A percentile compares a stretch with the other conserved stretches of the same genome.
phyloP scores from a whole-genome alignment of 2,329 filamentous ascomycete species.

The Pseudogymnoascus sp. region DNA sequence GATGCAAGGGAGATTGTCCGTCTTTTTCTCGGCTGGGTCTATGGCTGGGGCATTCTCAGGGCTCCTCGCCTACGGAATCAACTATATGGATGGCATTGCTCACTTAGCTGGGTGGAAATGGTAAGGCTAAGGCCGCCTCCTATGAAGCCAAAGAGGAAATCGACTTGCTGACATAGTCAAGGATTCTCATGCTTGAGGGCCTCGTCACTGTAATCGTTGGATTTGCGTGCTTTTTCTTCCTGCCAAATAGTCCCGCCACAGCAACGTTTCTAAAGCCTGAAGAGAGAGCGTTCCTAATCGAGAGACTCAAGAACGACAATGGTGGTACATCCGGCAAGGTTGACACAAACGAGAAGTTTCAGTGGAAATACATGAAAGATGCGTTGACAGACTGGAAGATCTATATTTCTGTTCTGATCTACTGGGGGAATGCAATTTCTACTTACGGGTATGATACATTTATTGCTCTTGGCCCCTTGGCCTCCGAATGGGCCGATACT shows the following conservation, averaged over 20 bases:
- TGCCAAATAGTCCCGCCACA: conserved; percentile 70
- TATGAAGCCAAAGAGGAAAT: not conserved
- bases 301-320: conserved; percentile 58
- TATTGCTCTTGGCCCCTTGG: not conserved
- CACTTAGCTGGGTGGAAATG: not conserved
- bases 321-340: conserved; percentile 39
- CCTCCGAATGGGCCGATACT: not conserved
- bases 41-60: not conserved
- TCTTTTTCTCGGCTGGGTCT: not conserved
- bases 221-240: conserved; percentile 37
- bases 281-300: conserved; percentile 61
- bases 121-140: not conserved
- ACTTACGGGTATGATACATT: conserved; percentile 8
- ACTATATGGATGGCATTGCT: not conserved
- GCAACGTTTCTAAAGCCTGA: conserved; percentile 60
- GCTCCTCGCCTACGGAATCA: not conserved
- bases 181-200: conserved; percentile 30
- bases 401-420: conserved; percentile 21
- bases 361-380: conserved; percentile 22
- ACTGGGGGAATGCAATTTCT: conserved; percentile 9
- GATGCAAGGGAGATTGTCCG: not conserved
- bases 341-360: conserved; percentile 31
- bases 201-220: conserved; percentile 28
- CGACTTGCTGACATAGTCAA: not conserved
- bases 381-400: conserved; percentile 29